These are phyloP conservation scores for Candida labiduridarum DNA, from an alignment of 1,139 yeast genomes.

Conservation along the genomic window DNA sequence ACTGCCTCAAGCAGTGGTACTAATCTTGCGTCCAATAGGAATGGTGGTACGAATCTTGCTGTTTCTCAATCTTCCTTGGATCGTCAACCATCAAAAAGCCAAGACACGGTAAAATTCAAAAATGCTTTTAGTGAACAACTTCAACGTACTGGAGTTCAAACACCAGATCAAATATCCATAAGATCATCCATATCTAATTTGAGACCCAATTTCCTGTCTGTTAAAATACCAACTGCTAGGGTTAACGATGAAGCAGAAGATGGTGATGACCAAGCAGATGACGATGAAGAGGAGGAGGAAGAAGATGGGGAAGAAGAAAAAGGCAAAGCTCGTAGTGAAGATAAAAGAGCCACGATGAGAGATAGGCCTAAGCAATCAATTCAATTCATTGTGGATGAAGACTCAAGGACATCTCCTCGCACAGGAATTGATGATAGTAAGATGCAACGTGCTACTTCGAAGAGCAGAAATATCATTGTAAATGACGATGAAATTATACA, in stretches of 20 bases:
- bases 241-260: conserved; percentile 61
- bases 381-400: conserved; percentile 12
- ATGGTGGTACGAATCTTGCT: conserved; percentile 2
- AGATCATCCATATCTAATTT: conserved; percentile 39
- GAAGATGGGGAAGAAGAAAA: conserved; percentile 14
- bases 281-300: conserved; percentile 17
- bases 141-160: conserved; percentile 7
- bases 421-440: not conserved
- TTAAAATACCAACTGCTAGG: conserved; percentile 74
- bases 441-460: not conserved
- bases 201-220: conserved; percentile 77
- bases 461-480: conserved; percentile 26
- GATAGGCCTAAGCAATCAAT: conserved; percentile 14
- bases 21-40: not conserved
- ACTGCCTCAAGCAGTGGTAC: not conserved
- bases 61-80: not conserved
- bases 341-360: conserved; percentile 12
- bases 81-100: conserved; percentile 4
- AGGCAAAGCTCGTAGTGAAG: not conserved
- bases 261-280: conserved; percentile 26
- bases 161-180: conserved; percentile 30
- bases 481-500: conserved; percentile 42
- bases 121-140: conserved; percentile 10
- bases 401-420: not conserved
- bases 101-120: conserved; percentile 2